A percentile compares a stretch with the other conserved stretches of the same genome.
These are phyloP conservation scores for Erodium moschatum DNA, from an alignment of 441 rosid species.

Conservation along the genomic window DNA sequence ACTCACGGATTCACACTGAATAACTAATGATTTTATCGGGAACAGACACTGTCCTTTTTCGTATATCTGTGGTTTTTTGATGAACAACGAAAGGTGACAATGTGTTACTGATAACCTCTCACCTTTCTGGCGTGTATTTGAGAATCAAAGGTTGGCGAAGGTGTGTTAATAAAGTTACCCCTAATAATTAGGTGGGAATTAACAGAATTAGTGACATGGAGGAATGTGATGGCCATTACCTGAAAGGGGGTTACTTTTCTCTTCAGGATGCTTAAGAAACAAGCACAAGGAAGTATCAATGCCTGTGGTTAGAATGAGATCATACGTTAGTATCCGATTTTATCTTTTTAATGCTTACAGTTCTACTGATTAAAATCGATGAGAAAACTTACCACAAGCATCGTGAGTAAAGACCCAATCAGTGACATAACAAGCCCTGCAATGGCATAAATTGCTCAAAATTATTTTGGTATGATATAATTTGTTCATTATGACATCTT, in stretches of 20 bases:
- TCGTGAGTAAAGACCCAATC: constrained; percentile 82
- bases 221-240: neutral
- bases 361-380: neutral
- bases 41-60: too few species aligned
- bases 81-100: too few species aligned
- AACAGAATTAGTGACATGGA: neutral
- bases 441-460: constrained; percentile 8
- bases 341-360: neutral
- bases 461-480: neutral
- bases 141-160: too few species aligned
- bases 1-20: too few species aligned
- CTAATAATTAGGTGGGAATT: too few species aligned
- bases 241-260: constrained; percentile 1
- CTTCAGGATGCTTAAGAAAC: neutral
- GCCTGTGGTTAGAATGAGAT: neutral
- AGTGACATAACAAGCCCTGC: constrained; percentile 83
- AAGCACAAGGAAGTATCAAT: constrained; percentile 5
- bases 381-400: constrained; percentile 67
- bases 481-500: neutral
- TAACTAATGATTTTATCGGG: too few species aligned
- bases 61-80: too few species aligned
- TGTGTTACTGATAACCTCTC: too few species aligned
- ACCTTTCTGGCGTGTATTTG: too few species aligned
- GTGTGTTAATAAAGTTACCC: too few species aligned
- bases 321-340: neutral